These are phyloP conservation scores for Cladobotryum mycophilum DNA, from an alignment of 2,329 filamentous ascomycete species.

Conservation along the genomic window DNA sequence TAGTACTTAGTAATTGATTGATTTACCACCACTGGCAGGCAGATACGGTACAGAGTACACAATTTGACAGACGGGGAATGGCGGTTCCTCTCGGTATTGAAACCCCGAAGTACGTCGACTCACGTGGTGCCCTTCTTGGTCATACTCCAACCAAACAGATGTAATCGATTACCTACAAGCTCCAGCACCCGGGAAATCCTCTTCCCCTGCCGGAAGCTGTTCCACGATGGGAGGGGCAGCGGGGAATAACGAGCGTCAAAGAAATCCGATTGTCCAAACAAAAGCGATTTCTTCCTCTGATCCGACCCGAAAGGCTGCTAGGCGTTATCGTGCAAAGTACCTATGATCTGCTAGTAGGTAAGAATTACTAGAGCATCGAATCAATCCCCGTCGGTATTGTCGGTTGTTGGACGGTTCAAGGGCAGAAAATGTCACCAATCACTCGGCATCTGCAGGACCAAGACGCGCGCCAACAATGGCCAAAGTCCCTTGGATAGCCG, in stretches of 20 bases:
- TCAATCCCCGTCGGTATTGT: constrained; percentile 7
- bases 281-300: not conserved
- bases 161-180: no score
- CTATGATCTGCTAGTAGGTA: no score
- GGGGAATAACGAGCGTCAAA: not conserved
- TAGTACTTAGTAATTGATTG: no score
- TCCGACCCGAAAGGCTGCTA: not conserved
- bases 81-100: not conserved
- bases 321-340: no score
- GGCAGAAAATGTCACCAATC: not conserved
- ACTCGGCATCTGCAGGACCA: no score
- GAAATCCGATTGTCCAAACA: no score
- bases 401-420: constrained; percentile 3
- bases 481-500: constrained; percentile 11
- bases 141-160: not conserved
- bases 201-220: constrained; percentile 1
- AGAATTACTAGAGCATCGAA: no score
- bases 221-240: not conserved
- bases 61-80: no score
- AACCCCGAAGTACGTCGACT: constrained; percentile 4
- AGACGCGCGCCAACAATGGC: no score
- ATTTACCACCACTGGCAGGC: no score
- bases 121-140: constrained; percentile 3
- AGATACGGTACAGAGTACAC: no score
- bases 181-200: constrained; percentile 9